Evolutionary conservation across 768 basidiomycete genomes (phyloP).

Genomic region (Russula lepida): DNA sequence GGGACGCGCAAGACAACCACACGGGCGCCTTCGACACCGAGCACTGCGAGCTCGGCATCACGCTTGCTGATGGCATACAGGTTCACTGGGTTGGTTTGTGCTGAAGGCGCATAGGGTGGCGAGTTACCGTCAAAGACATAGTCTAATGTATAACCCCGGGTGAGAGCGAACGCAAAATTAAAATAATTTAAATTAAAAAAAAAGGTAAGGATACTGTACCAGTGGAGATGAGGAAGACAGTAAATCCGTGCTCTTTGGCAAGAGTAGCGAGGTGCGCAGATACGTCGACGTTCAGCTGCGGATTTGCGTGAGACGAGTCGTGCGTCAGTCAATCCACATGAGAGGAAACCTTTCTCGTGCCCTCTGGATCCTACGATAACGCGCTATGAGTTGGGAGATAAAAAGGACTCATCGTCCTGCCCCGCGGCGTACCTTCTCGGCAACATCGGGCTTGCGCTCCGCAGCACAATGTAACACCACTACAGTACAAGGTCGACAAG

Average conservation of each 20-base stretch:
- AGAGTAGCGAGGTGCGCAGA: constrained; percentile 65
- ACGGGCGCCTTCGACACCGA: constrained; percentile 48
- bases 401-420: not conserved
- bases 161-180: not conserved
- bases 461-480: constrained; percentile 95
- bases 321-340: not conserved
- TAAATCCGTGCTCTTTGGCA: constrained; percentile 51
- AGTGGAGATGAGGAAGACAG: constrained; percentile 87
- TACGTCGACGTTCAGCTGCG: constrained; percentile 71
- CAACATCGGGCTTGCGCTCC: constrained; percentile 86
- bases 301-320: constrained; percentile 7
- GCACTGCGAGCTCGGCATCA: constrained; percentile 75
- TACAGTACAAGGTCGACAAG: constrained; percentile 27
- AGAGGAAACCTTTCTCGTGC: constrained; percentile 46
- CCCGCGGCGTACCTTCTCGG: constrained; percentile 59
- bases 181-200: too few species aligned
- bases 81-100: constrained; percentile 75
- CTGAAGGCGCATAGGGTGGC: constrained; percentile 76
- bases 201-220: constrained; percentile 33
- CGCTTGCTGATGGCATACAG: constrained; percentile 83
- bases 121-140: constrained; percentile 95
- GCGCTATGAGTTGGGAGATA: not conserved
- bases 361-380: constrained; percentile 53
- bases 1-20: constrained; percentile 79
- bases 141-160: constrained; percentile 39